phyloP scores from a whole-genome alignment of 1,284 basidiomycete genomes.

The Sanghuangporus weigelae region DNA sequence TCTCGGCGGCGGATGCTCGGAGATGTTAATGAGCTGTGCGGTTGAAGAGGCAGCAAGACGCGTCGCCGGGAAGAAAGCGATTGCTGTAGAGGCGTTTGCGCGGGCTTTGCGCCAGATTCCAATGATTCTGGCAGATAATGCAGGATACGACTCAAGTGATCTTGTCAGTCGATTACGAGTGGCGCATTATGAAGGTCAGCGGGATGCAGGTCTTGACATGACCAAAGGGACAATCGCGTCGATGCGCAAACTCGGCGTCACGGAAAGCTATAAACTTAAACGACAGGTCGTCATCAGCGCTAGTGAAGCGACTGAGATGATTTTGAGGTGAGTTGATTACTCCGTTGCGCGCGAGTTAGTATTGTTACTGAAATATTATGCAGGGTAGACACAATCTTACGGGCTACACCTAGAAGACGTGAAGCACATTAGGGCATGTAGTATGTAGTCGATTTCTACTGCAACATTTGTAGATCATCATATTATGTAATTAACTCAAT shows the following conservation, averaged over 20 bases:
- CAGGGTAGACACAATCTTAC: conserved; percentile 48
- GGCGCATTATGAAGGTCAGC: conserved; percentile 88
- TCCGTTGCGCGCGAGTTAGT: background rate
- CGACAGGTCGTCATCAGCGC: conserved; percentile 92
- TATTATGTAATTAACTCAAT: background rate
- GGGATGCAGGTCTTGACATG: conserved; percentile 82
- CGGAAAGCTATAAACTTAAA: conserved; percentile 98
- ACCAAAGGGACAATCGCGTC: conserved; percentile 79
- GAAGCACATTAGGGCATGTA: conserved; percentile 29
- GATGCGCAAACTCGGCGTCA: conserved; percentile 86
- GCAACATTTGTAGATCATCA: background rate
- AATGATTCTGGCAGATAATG: conserved; percentile 96
- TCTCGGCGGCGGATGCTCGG: conserved; percentile 94
- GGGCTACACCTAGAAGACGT: conserved; percentile 49
- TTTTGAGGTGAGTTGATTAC: conserved; percentile 68
- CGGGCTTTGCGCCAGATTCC: conserved; percentile 92
- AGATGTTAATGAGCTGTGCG: conserved; percentile 96
- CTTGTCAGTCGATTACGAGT: conserved; percentile 87
- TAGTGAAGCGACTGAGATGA: conserved; percentile 98
- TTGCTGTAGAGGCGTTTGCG: conserved; percentile 91
- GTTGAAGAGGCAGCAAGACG: conserved; percentile 86
- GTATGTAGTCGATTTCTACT: background rate
- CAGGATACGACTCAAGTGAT: conserved; percentile 96
- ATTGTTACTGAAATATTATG: background rate
- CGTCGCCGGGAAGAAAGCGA: conserved; percentile 92